Evolutionary conservation across 2,329 filamentous ascomycete genomes (phyloP).

Genomic region (Pestalotiopsis sp.): DNA sequence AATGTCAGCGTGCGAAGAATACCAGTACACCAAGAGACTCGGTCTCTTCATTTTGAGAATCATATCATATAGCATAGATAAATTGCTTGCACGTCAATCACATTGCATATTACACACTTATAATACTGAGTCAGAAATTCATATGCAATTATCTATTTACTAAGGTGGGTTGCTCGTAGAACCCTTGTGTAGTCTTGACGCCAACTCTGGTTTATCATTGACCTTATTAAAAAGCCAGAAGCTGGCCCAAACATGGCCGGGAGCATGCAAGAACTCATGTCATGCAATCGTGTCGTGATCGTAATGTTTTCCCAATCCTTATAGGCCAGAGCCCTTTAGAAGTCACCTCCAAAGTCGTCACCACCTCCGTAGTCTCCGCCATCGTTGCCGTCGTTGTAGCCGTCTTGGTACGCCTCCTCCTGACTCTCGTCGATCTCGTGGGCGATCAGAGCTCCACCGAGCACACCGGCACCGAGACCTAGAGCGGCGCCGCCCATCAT

Average conservation of each 20-base stretch:
- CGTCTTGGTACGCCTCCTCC: constrained; percentile 59
- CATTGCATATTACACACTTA: neutral
- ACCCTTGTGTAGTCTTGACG: too few relatives aligned
- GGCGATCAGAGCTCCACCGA: constrained; percentile 76
- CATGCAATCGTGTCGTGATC: constrained; percentile 25
- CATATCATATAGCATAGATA: neutral
- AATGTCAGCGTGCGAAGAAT: too few relatives aligned
- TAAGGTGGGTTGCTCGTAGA: too few relatives aligned
- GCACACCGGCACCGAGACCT: constrained; percentile 77
- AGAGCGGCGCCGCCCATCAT: constrained; percentile 73
- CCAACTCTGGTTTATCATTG: too few relatives aligned
- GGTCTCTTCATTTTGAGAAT: too few relatives aligned
- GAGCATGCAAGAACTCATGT: constrained; percentile 37
- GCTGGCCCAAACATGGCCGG: neutral
- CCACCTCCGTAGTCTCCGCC: constrained; percentile 37
- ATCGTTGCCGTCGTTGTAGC: constrained; percentile 45
- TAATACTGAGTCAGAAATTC: neutral
- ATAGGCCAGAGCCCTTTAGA: constrained; percentile 3
- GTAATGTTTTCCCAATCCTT: neutral
- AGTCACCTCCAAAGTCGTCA: constrained; percentile 25
- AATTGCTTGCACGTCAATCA: neutral
- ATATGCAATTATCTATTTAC: neutral
- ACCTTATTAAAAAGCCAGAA: neutral
- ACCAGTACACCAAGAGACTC: neutral
- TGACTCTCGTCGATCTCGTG: constrained; percentile 67